phyloP scores from a whole-genome alignment of 2,329 filamentous ascomycete species.

The Diaporthe longicolla region DNA sequence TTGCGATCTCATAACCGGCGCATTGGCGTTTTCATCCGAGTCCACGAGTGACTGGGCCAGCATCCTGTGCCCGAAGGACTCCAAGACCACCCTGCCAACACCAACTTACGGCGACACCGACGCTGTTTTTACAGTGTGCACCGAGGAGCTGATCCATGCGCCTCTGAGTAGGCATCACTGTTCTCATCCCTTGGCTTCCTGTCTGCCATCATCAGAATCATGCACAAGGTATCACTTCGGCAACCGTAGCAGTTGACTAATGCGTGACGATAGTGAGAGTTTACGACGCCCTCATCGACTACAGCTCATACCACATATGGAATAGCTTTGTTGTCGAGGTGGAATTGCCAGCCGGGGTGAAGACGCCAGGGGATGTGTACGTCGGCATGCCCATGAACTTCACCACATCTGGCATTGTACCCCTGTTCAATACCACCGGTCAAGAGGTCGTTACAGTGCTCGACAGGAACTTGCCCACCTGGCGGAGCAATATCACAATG shows the following conservation, averaged over 20 bases:
- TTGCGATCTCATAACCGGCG: background rate
- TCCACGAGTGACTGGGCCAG: slow-evolving; percentile 39
- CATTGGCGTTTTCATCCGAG: background rate
- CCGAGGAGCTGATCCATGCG: slow-evolving; percentile 46
- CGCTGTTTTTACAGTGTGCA: slow-evolving; percentile 47
- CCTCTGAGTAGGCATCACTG: background rate
- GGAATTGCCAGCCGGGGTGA: slow-evolving; percentile 39
- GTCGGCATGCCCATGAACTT: slow-evolving; percentile 48
- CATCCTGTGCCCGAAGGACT: slow-evolving; percentile 41
- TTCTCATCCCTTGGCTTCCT: background rate
- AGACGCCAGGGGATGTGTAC: slow-evolving; percentile 46
- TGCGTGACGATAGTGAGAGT: slow-evolving; percentile 16
- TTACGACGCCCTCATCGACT: slow-evolving; percentile 47
- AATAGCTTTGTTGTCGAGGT: slow-evolving; percentile 48
- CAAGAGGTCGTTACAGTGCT: slow-evolving; percentile 47
- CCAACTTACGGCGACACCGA: slow-evolving; percentile 46
- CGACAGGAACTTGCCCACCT: slow-evolving; percentile 43
- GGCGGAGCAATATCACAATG: slow-evolving; percentile 46
- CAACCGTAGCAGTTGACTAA: background rate
- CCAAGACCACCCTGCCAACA: slow-evolving; percentile 40
- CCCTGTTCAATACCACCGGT: slow-evolving; percentile 47
- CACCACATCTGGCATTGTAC: slow-evolving; percentile 45
- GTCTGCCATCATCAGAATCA: background rate
- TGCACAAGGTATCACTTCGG: background rate
- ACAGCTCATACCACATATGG: slow-evolving; percentile 47